A percentile compares a stretch with the other conserved stretches of the same genome.
These are phyloP conservation scores for Penicillium vulpinum DNA, from an alignment of 2,329 filamentous ascomycete species.

Conservation along the genomic window DNA sequence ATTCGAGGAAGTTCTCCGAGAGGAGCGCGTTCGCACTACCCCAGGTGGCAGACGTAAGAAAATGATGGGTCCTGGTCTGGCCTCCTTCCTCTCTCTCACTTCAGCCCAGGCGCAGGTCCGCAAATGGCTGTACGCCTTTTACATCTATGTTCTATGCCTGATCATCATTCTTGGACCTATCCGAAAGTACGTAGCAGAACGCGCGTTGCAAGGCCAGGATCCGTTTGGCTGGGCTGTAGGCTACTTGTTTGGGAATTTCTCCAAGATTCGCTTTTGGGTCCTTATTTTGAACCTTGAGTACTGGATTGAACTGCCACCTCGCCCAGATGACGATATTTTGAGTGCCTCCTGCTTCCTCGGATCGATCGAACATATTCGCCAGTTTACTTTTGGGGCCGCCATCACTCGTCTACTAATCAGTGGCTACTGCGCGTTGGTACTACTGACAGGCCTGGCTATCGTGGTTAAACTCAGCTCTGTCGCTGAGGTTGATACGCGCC, in stretches of 20 bases:
- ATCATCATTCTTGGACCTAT: conserved; percentile 69
- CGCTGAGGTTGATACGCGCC: conserved; percentile 90
- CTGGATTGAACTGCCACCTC: conserved; percentile 72
- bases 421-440: conserved; percentile 70
- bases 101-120: conserved; percentile 71
- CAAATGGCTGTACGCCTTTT: conserved; percentile 81
- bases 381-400: conserved; percentile 66
- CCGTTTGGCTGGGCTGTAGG: conserved; percentile 90
- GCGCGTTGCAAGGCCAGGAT: conserved; percentile 71
- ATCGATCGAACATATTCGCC: conserved; percentile 66
- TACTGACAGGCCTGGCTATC: conserved; percentile 69
- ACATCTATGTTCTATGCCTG: conserved; percentile 70
- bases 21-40: conserved; percentile 47
- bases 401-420: conserved; percentile 78
- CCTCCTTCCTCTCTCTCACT: conserved; percentile 78
- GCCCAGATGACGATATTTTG: conserved; percentile 30
- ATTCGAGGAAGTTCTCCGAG: conserved; percentile 32
- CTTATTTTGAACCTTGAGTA: conserved; percentile 66
- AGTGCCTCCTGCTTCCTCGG: conserved; percentile 53
- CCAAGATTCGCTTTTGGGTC: conserved; percentile 69
- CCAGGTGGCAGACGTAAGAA: conserved; percentile 67
- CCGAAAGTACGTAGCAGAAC: conserved; percentile 64
- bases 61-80: conserved; percentile 62
- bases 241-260: conserved; percentile 80
- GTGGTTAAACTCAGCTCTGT: conserved; percentile 73